Evolutionary conservation across 129 eudicot genomes (phyloP).

Genomic region (Mikania micrantha): DNA sequence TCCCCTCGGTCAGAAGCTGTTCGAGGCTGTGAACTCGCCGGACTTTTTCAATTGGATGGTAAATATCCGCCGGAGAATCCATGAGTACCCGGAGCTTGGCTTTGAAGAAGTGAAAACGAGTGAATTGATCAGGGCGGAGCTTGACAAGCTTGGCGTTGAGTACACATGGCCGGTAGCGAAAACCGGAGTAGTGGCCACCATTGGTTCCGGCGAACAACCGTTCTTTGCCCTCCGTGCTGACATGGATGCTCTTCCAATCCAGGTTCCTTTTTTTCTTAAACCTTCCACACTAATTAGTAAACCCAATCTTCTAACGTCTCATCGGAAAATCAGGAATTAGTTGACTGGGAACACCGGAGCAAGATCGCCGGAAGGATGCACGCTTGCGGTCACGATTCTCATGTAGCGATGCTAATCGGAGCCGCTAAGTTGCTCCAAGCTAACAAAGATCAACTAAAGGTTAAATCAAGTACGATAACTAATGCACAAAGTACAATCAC

Average conservation of each 20-base stretch:
- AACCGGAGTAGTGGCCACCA: conserved; percentile 54
- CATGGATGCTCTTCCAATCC: conserved; percentile 63
- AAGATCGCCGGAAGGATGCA: conserved; percentile 55
- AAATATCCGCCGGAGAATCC: conserved; percentile 48
- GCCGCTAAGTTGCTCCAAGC: conserved; percentile 61
- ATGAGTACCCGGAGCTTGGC: conserved; percentile 53
- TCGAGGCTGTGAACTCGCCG: conserved; percentile 38
- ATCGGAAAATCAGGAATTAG: conserved; percentile 36
- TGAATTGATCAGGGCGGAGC: conserved; percentile 48
- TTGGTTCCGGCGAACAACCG: conserved; percentile 52
- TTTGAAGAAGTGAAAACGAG: conserved; percentile 55
- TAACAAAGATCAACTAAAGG: conserved; percentile 42
- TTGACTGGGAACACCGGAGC: conserved; percentile 57
- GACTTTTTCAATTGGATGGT: conserved; percentile 44
- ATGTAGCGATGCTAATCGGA: conserved; percentile 65
- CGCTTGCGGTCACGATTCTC: conserved; percentile 72
- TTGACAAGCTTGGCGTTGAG: conserved; percentile 43
- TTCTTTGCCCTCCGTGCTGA: conserved; percentile 62
- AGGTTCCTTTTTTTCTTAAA: conserved; percentile 15
- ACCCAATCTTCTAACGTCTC: too few relatives aligned
- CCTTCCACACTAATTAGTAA: too few relatives aligned
- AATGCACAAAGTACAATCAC: conserved; percentile 4
- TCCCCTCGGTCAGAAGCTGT: conserved; percentile 31
- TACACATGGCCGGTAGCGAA: conserved; percentile 54
- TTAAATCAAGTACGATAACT: not conserved